phyloP scores from a whole-genome alignment of 2,329 filamentous ascomycete genomes.

The Thielaviopsis punctulata region DNA sequence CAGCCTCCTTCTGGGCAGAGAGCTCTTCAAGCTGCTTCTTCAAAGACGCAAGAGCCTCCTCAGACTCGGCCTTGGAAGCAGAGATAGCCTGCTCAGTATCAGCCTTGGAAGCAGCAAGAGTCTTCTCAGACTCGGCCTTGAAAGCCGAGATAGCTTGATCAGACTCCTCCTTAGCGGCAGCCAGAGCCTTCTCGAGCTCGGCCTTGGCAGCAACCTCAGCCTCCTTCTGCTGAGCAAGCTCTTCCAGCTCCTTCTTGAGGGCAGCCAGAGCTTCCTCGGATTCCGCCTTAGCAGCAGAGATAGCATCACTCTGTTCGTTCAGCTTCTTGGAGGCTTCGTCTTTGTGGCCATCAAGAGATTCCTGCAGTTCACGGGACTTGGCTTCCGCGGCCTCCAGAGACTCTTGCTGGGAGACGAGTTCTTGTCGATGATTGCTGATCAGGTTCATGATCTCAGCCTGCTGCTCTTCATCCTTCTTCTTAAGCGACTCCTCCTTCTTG shows the following conservation, averaged over 20 bases:
- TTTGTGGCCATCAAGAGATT: conserved; percentile 1
- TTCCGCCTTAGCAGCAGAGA: conserved; percentile 1
- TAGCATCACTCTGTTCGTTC: conserved; percentile 16
- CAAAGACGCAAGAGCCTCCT: conserved; percentile 18
- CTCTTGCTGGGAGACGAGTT: conserved; percentile 15
- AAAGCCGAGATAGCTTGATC: too few relatives aligned
- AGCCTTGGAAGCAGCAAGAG: conserved; percentile 3
- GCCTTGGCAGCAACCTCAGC: conserved; percentile 33
- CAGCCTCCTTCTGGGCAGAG: not conserved
- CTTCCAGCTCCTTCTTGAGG: conserved; percentile 22
- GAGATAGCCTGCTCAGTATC: conserved; percentile 11
- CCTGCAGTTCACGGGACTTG: conserved; percentile 18
- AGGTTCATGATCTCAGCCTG: conserved; percentile 8
- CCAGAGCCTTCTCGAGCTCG: conserved; percentile 36
- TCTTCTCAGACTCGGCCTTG: too few relatives aligned
- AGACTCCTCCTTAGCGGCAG: too few relatives aligned
- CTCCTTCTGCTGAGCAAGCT: conserved; percentile 13
- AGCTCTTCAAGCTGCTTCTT: conserved; percentile 9
- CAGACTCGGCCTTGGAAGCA: conserved; percentile 7
- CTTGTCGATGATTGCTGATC: conserved; percentile 9
- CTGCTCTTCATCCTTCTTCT: conserved; percentile 6
- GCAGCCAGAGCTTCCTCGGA: conserved; percentile 25
- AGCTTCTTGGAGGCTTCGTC: not conserved
- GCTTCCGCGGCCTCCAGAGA: conserved; percentile 21
- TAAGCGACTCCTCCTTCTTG: conserved; percentile 12